Base-by-base conservation (phyloP, 805 yeast species). In the Aciculoconidium aculeatum region DNA sequence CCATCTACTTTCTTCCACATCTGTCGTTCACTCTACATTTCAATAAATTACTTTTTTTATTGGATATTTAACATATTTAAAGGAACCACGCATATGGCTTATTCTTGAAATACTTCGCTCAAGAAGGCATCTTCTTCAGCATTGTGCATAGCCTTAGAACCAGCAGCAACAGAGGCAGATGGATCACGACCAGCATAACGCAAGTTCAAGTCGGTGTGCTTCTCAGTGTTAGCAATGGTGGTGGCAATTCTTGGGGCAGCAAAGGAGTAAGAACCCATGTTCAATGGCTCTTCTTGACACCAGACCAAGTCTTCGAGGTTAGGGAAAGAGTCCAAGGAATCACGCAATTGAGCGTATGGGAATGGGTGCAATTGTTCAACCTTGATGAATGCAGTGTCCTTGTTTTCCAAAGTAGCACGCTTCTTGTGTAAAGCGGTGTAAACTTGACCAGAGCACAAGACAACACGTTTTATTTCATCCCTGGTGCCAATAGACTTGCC, bases 281-380 rank as follows among this genome's bases (percentile, higher is more conserved):
- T 92, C 65, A 92, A 72, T 49, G 97, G 97, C 72, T 92, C 99
- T 67, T 92, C 99, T 70, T 92, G 98, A 65, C 94, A 82, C 90
- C 88, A 92, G 27, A 88, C 94, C 44, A 92, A 66, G 58, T 92
- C 98, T 58, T 82, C 79, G 39, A 80, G 56, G 58, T 77, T 77
- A 51, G 94, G 86, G 70, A 81, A 92, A 27, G 77, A 57, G 63
- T 82, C 69, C 48, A 92, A 65, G 15, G 85, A 66, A 45, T 90
- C 96, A 55, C 85, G 80, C 49, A 92, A 65, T 68, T 85, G 96
- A 33, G 92, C 88, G 65, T 69, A 92, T 63, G 98, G 98, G 96
- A 92, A 92, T 61, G 99, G 99, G 56, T 92, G 96, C 51, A 88
- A 56, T 70, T 92, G 97, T 67, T 92, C 99, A 48, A 92, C 52